Conservation (phyloP, 805 yeast genomes). For the Yarrowia sp. region DNA sequence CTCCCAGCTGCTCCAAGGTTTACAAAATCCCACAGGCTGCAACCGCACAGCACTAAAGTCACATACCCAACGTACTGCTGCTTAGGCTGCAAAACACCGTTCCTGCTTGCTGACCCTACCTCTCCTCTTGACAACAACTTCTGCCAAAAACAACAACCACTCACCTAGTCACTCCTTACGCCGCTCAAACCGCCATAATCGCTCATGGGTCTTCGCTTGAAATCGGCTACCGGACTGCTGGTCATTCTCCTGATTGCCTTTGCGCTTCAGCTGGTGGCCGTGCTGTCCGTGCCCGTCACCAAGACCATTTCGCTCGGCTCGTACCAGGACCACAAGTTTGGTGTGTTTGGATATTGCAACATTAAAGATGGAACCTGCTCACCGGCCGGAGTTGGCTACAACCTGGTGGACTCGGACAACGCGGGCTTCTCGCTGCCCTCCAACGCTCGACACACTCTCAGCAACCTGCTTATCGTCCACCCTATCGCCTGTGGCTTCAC, state of each 20-base stretch:
- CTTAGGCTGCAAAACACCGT: not conserved
- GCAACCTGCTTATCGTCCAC: conserved; percentile 64
- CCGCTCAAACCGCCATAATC: not conserved
- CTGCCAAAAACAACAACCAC: not conserved
- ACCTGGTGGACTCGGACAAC: conserved; percentile 38
- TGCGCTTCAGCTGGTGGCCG: conserved; percentile 57
- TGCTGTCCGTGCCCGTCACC: conserved; percentile 61
- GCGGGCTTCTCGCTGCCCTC: conserved; percentile 54
- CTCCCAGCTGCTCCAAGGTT: not conserved
- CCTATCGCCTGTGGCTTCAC: conserved; percentile 61
- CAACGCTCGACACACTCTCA: conserved; percentile 55
- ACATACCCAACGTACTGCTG: not conserved
- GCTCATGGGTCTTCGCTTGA: conserved; percentile 32
- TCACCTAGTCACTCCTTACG: conserved; percentile 8
- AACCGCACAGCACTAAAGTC: not conserved
- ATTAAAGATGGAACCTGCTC: conserved; percentile 42
- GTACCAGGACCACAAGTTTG: conserved; percentile 53
- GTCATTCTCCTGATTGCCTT: conserved; percentile 50
- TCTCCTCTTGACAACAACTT: not conserved
- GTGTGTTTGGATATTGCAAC: conserved; percentile 69
- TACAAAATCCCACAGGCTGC: not conserved
- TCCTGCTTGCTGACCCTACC: too few species aligned
- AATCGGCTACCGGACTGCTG: conserved; percentile 41
- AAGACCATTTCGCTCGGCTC: conserved; percentile 49
- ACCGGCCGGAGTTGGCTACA: conserved; percentile 46